A percentile compares a stretch with the other conserved stretches of the same genome.
phyloP scores from a whole-genome alignment of 495 filamentous ascomycete species.

The Lepraria neglecta region DNA sequence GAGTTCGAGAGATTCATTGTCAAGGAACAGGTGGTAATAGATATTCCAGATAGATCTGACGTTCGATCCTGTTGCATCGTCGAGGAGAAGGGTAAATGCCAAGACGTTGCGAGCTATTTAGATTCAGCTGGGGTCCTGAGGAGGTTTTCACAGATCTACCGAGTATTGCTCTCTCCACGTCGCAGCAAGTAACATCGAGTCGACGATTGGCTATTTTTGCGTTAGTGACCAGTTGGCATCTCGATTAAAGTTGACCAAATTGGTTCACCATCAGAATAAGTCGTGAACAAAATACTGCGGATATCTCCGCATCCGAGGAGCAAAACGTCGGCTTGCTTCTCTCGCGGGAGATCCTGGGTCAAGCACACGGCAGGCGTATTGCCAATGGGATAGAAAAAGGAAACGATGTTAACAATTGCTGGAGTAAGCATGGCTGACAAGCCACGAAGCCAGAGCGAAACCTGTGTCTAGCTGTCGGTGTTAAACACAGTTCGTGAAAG shows the following conservation, averaged over 20 bases:
- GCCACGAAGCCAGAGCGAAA: neutral
- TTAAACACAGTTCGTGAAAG: too few relatives aligned
- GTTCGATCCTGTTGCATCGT: constrained; percentile 29
- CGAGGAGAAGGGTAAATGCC: constrained; percentile 41
- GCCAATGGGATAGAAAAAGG: constrained; percentile 41
- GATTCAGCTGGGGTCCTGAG: constrained; percentile 18
- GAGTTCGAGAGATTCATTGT: constrained; percentile 32
- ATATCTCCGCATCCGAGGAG: constrained; percentile 49
- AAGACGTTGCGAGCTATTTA: constrained; percentile 47
- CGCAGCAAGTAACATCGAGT: constrained; percentile 44
- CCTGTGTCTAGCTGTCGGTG: neutral
- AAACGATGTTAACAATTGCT: neutral
- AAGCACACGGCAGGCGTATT: constrained; percentile 48
- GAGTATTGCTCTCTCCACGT: constrained; percentile 41
- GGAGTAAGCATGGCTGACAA: constrained; percentile 13
- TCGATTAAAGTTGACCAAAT: constrained; percentile 15
- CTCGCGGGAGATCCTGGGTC: constrained; percentile 40
- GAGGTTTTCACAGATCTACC: neutral
- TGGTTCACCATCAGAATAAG: constrained; percentile 29
- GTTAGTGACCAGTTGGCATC: constrained; percentile 16
- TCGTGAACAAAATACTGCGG: constrained; percentile 46
- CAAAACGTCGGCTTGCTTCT: constrained; percentile 42
- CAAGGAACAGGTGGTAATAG: constrained; percentile 48
- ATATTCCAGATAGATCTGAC: constrained; percentile 53
- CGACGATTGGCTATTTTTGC: constrained; percentile 13